Base-by-base conservation (phyloP, 352 stramenopile species). In the Globisporangium acanthophoron region DNA sequence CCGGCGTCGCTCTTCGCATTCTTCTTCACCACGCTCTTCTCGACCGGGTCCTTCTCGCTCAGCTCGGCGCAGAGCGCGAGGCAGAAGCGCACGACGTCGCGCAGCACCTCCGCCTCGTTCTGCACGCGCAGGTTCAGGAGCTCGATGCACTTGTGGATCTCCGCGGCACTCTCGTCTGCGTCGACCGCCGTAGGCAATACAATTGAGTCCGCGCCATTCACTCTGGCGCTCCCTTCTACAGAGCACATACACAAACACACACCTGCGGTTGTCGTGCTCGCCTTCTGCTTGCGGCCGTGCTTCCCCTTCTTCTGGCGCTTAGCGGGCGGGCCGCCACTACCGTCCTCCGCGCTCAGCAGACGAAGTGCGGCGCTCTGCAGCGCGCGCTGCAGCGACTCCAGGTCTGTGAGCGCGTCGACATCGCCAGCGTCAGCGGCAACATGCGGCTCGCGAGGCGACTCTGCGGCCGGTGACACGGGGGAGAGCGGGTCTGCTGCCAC, bases 301-400 rank as follows among this genome's bases (percentile, higher is more conserved):
- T 87, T 85, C 52, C 78, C 56, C 58, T 89, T 89, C 66, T 89
- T 91, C 39, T 83, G 74, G 1, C 81, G 69, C 55, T 91, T 91
- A 16, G 71, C 43, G 1, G 69, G 54, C 5, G 80, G 73, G 2
- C 61, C 63, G 31, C 55, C 48, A 27, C 68, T 29, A 15, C 68
- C 62, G 0, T 57, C 61, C 44, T 73, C 64, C 0, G 58, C 62
- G 3, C 35, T 61, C 35, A 70, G 54, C 20, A 76, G 68, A 52
- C 74, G 74, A 9, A 70, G 65, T 11, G 86, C 54, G 2, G 66
- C 64, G 9, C 24, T 27, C n/a, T 80, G 59, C 1, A 88, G 53
- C 39, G 80, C 55, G n/a, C 46, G 51, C 59, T 87, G 74, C 11
- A 90, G 48, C 8, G 55, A 61, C 27, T 73, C 56, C 11, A 87